Conservation (phyloP, 148 eudicot genomes). For the Vaccinium macrocarpon region DNA sequence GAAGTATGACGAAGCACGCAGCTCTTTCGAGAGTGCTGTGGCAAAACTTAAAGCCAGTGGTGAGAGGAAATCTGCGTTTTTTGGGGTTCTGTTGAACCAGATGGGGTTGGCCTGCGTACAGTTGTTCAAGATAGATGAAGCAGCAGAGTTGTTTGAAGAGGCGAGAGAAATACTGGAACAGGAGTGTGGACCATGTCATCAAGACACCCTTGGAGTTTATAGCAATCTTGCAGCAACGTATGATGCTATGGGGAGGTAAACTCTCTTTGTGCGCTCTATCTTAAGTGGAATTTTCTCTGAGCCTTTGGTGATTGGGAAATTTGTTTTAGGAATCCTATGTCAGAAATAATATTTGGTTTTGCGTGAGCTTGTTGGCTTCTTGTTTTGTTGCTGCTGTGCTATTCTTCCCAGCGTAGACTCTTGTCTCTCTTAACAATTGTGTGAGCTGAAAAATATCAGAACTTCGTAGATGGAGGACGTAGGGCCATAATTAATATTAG, state of each 20-base stretch:
- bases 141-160: conserved; percentile 94
- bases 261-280: background rate
- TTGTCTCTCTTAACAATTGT: background rate
- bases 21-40: conserved; percentile 71
- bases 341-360: background rate
- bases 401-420: background rate
- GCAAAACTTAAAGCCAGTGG: conserved; percentile 82
- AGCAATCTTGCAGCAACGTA: conserved; percentile 98
- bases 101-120: conserved; percentile 98
- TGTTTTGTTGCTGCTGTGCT: background rate
- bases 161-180: conserved; percentile 92
- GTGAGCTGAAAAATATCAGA: conserved; percentile 8
- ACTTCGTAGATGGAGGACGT: background rate
- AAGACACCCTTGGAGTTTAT: conserved; percentile 96
- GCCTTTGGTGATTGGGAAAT: background rate
- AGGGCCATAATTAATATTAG: background rate
- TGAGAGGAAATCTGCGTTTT: conserved; percentile 92
- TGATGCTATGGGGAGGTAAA: conserved; percentile 98
- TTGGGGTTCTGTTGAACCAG: conserved; percentile 90
- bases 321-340: background rate
- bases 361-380: background rate
- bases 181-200: conserved; percentile 94
- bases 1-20: conserved; percentile 68
- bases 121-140: conserved; percentile 89
- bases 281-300: background rate